phyloP scores from a whole-genome alignment of 371 early-diverging fungal genomes.

The Dichotomocladium elegans region DNA sequence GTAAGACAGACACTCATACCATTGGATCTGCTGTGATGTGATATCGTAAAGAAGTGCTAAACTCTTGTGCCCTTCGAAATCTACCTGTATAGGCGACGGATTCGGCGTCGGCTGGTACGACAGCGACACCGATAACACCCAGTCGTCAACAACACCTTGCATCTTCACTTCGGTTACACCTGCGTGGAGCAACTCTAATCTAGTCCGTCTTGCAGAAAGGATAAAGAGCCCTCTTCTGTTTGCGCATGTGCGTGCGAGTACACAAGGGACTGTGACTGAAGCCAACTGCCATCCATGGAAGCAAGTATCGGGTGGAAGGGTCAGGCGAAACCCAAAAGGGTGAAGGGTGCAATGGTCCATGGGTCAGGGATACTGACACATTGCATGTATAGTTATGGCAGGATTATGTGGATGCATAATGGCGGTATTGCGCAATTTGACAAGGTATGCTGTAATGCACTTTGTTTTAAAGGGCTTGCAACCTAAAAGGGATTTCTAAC shows the following conservation, averaged over 20 bases:
- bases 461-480: no score
- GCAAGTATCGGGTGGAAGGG: conserved; percentile 31
- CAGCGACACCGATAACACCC: conserved; percentile 36
- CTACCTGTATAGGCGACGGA: conserved; percentile 87
- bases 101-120: conserved; percentile 87
- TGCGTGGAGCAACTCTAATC: conserved; percentile 84
- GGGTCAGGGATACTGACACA: no score
- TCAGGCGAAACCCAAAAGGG: background rate
- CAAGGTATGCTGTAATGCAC: conserved; percentile 43
- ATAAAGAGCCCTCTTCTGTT: conserved; percentile 76
- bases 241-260: conserved; percentile 85
- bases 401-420: conserved; percentile 90
- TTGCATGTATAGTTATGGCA: conserved; percentile 57
- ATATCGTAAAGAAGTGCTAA: background rate
- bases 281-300: conserved; percentile 82
- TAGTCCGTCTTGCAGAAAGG: conserved; percentile 77
- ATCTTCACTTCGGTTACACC: conserved; percentile 86
- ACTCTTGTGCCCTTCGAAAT: no score
- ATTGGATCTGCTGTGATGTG: background rate
- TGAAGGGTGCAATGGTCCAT: no score
- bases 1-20: conserved; percentile 26
- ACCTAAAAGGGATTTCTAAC: background rate
- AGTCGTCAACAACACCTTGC: conserved; percentile 55
- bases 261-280: conserved; percentile 76
- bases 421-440: conserved; percentile 73